Evolutionary conservation across 2,329 filamentous ascomycete genomes (phyloP).

Genomic region (Neoascochyta sp.): DNA sequence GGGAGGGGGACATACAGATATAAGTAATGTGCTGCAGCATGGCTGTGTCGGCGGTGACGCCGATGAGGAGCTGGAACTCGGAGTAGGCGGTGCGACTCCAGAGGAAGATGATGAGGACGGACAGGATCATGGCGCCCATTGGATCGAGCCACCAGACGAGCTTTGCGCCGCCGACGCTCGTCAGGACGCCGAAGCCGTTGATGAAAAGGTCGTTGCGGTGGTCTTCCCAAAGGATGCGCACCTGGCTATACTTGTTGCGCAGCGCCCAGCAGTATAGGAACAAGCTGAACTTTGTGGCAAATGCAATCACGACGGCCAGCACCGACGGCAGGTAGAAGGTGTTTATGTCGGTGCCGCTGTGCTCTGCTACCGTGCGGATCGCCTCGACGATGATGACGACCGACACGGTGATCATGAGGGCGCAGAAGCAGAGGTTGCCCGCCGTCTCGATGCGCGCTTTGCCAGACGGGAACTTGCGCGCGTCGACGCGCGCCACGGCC

Average conservation of each 20-base stretch:
- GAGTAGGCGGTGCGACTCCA: conserved; percentile 83
- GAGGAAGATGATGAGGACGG: conserved; percentile 69
- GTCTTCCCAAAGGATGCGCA: conserved; percentile 92
- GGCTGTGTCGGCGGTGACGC: conserved; percentile 78
- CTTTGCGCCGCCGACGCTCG: conserved; percentile 85
- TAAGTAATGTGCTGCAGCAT: conserved; percentile 95
- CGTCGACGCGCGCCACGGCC: conserved; percentile 82
- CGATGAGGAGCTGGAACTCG: conserved; percentile 89
- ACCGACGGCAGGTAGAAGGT: conserved; percentile 77
- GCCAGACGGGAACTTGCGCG: conserved; percentile 80
- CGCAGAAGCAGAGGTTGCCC: conserved; percentile 94
- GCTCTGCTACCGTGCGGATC: conserved; percentile 61
- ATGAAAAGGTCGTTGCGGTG: conserved; percentile 97
- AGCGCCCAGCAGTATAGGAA: conserved; percentile 93
- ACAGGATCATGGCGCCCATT: conserved; percentile 81
- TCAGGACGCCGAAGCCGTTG: conserved; percentile 89
- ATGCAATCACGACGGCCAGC: conserved; percentile 79
- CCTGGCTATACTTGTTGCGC: conserved; percentile 85
- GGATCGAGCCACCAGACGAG: conserved; percentile 94
- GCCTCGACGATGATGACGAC: conserved; percentile 91
- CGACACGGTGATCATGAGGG: conserved; percentile 90
- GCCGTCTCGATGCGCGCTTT: conserved; percentile 93
- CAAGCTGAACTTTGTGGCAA: conserved; percentile 74
- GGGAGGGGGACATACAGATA: conserved; percentile 57
- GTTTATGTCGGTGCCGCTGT: conserved; percentile 48